Base-by-base conservation (phyloP, 1,284 basidiomycete species). In the Fomitopsis pinicola region DNA sequence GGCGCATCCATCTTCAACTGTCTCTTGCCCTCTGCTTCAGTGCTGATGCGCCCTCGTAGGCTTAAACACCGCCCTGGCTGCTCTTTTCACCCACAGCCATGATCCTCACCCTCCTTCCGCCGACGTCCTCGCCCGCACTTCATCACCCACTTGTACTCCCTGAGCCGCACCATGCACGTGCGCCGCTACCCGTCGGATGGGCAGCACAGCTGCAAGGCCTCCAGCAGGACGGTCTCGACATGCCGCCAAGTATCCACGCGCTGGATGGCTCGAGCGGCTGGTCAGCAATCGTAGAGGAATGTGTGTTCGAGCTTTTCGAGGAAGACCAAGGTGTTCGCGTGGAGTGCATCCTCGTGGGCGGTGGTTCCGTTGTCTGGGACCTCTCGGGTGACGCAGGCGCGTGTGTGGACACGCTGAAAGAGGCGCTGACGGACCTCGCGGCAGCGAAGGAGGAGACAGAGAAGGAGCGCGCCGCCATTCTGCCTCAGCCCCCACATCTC, bases 81-180 rank as follows among this genome's bases (percentile, higher is more conserved):
- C 48, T 52, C 12, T 14, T 5, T 17, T 28, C 22, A 48, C 26
- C 26, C 38, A n/a, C 52, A 45, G 62, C 62, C 63, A 93, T 93
- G 91, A 77, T 88, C 62, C 84, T 93, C 64, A 83, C 84, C 68
- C 82, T 94, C 62, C 72, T 88, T 55, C 83, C 84, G 15, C 76
- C 79, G 0, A 38, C 50, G 33, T 19, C 50, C 17, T 35, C 50
- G 30, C 50, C 50, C 15, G 33, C 50, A 9, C 50, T 54, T 8
- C 35, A 54, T 8, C 52, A 54, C 35, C 52, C 52, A 7, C 52
- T 54, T n/a, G 35, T 54, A 5, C 36, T 38, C 52, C 52, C 52
- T 54, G 52, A 54, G 22, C 52, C 35, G 8, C 52, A 54, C 14
- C 52, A 85, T n/a, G 68, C 75, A 3, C 68, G 73, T 50, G 69